Evolutionary conservation across 306 rosid genomes (phyloP), one percentile per base, ranked within the genome.

Genomic region (Mucuna pruriens): DNA sequence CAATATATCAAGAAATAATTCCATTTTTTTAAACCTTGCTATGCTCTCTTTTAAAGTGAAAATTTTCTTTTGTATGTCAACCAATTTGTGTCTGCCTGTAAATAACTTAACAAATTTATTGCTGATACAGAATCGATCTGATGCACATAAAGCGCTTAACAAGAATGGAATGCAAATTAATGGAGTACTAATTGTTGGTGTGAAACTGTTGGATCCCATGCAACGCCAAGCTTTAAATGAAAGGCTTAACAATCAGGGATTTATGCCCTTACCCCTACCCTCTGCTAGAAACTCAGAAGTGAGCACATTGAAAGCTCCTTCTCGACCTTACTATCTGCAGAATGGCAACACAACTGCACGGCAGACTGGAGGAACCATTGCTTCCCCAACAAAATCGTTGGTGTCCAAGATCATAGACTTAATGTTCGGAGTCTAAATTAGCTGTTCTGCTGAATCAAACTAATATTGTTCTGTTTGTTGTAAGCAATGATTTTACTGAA

Each of bases 131-230:
- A 92, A 91, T 74, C 93, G 87, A 44, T 88, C 92, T 77, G 98
- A 89, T 89, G 98, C 98, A 52, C 97, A 86, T 70, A 96, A 90
- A 82, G 99, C 99, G 60, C 94, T 96, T 17, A 88, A 86, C 88
- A 96, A 93, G 87, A 92, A 93, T 49, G 98, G 98, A 62, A 87
- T 87, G 88, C 98, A 93, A 85, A 89, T 96, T 31, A 96, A 92
- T 48, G 97, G 99, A 77, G 92, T 92, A 57, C 87, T 96, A 74
- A 88, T 96, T 61, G 85, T 96, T 67, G 99, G 99, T 4, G 99
- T 93, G 87, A 96, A 96, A 85, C 91, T 94, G 42, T 63, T 93
- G 90, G 99, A 96, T 82, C 99, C 97, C 67, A 87, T 93, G 92
- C 98, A 96, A 77, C 90, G 94, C 39, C 97, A 90, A 76, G 87